Evolutionary conservation across 768 basidiomycete species (phyloP), one percentile per base, ranked within the genome.

Genomic region (Obba rivulosa): DNA sequence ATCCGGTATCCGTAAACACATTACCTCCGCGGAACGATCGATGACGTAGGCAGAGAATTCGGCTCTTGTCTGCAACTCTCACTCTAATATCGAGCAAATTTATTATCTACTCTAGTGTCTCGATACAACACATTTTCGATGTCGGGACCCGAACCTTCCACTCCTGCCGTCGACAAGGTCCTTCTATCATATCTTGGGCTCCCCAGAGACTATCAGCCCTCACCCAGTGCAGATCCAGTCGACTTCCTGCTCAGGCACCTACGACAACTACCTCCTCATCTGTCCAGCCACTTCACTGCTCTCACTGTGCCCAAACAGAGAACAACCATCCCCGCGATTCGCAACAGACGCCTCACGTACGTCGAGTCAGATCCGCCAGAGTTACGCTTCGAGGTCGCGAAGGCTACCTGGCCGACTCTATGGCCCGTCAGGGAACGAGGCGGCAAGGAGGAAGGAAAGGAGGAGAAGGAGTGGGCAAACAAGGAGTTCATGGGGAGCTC

Each of bases 311-410:
- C 89, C 3, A 86, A 76, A 50, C 72, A 88, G 50, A 79, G 89
- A 48, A 81, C 83, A 3, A 64, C 61, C 8, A 72, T 92, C 43
- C 67, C 81, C 10, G 62, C 66, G 17, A 83, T 92, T 46, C 76
- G 88, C 34, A 92, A 92, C 62, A 72, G 89, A 41, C 77, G 89
- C 8, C 69, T 86, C 18, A 77, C 74, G 56, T 90, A 83, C 65
- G 69, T 72, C 18, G 71, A 71, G 37, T 74, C 72, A 14, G 66
- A 70, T 43, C 84, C 87, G 17, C 62, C 68, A 3, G 76, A 83
- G 52, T 69, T 92, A 3, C 62, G 63, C 16, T 80, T 84, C 57
- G 64, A 65, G 3, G 58, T 66, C 21, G 88, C 83, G 5, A 72
- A 69, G 39, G 71, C 63, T 24, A 68, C 64, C 21, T 91, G 89